These are phyloP conservation scores for Tuber melanosporum DNA, from an alignment of 495 filamentous ascomycete genomes.

Conservation along the genomic window DNA sequence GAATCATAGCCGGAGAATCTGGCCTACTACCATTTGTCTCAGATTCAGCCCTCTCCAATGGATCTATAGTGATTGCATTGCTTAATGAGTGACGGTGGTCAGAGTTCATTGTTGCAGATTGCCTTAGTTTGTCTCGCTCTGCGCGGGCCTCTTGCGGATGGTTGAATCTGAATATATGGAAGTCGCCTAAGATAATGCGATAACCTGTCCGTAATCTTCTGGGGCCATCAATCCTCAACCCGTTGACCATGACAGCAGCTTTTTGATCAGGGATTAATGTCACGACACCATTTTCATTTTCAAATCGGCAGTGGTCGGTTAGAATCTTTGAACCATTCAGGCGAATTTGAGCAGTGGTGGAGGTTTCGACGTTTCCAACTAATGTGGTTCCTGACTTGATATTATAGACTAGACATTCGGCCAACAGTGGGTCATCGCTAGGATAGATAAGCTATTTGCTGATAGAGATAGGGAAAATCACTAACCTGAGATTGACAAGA, in stretches of 20 bases:
- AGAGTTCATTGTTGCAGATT: slow-evolving; percentile 78
- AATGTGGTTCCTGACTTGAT: slow-evolving; percentile 90
- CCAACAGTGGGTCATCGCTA: slow-evolving; percentile 80
- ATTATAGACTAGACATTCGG: slow-evolving; percentile 96
- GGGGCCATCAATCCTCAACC: slow-evolving; percentile 73
- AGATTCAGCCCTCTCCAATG: slow-evolving; percentile 46
- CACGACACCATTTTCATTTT: slow-evolving; percentile 83
- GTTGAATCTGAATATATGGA: slow-evolving; percentile 99
- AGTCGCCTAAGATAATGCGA: slow-evolving; percentile 93
- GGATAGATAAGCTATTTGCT: slow-evolving; percentile 18
- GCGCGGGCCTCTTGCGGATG: slow-evolving; percentile 92
- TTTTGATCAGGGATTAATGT: slow-evolving; percentile 82
- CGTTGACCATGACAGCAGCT: slow-evolving; percentile 96
- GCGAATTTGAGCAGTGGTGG: slow-evolving; percentile 75
- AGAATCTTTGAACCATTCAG: slow-evolving; percentile 91
- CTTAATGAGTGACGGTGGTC: slow-evolving; percentile 73
- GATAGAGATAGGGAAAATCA: slow-evolving; percentile 10
- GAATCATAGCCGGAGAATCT: slow-evolving; percentile 67
- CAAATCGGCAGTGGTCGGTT: slow-evolving; percentile 86
- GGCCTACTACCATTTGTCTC: slow-evolving; percentile 61
- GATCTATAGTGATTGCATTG: slow-evolving; percentile 54
- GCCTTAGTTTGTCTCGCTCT: slow-evolving; percentile 83
- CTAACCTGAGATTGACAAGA: slow-evolving; percentile 83
- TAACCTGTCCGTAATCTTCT: slow-evolving; percentile 83
- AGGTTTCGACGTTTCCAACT: slow-evolving; percentile 79